Evolutionary conservation across 129 eudicot species (phyloP).

Genomic region (Ambrosia trifida): DNA sequence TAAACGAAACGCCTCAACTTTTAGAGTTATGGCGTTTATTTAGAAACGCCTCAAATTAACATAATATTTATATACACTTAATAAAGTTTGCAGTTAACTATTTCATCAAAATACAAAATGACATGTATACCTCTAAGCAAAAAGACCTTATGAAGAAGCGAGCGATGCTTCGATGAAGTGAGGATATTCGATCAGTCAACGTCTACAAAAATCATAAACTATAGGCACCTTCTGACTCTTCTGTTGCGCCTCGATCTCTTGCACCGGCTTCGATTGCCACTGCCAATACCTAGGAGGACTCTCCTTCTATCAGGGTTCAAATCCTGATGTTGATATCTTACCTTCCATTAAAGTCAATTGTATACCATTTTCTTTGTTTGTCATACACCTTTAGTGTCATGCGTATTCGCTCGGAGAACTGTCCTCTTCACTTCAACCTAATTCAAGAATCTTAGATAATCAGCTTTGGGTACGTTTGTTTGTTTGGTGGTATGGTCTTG

Average conservation of each 20-base stretch:
- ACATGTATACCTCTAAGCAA: conserved; percentile 68
- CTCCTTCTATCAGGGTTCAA: conserved; percentile 84
- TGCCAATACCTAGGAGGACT: conserved; percentile 75
- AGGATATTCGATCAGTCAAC: conserved; percentile 92
- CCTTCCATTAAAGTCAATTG: no score
- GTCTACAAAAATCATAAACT: conserved; percentile 72
- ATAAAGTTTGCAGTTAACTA: background rate
- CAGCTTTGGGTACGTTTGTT: no score
- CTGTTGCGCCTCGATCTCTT: conserved; percentile 24
- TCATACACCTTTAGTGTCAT: no score
- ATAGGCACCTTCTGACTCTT: conserved; percentile 59
- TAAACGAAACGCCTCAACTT: no score
- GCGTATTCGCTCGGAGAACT: no score
- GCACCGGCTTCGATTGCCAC: conserved; percentile 22
- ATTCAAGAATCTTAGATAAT: no score
- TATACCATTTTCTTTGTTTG: no score
- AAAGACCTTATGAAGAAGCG: conserved; percentile 79
- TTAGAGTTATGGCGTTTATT: no score
- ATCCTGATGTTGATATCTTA: conserved; percentile 59
- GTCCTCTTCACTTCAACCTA: no score
- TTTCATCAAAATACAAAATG: background rate
- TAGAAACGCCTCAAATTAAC: no score
- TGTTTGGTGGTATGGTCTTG: no score
- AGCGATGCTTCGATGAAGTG: conserved; percentile 84
- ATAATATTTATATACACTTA: no score